A percentile compares a stretch with the other conserved stretches of the same genome.
phyloP scores from a whole-genome alignment of 345 rosid species.

The Boechera divaricarpa region DNA sequence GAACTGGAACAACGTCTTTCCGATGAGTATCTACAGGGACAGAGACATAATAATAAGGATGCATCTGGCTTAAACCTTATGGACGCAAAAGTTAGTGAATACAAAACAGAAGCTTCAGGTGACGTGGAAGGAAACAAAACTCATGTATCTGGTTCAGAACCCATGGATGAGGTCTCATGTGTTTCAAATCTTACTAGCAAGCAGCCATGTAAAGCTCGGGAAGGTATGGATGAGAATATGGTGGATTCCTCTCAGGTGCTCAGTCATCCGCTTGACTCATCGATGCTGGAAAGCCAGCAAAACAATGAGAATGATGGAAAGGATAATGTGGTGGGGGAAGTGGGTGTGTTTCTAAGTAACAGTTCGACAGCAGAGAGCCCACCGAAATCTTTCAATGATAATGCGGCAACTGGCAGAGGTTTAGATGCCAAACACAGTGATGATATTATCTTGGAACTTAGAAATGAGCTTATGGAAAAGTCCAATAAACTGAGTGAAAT shows the following conservation, averaged over 20 bases:
- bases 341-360: conserved; percentile 72
- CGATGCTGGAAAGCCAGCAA: conserved; percentile 81
- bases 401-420: conserved; percentile 51
- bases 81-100: conserved; percentile 48
- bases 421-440: conserved; percentile 48
- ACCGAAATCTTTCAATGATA: conserved; percentile 56
- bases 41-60: conserved; percentile 61
- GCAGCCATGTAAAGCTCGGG: conserved; percentile 77
- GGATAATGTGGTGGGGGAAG: conserved; percentile 61
- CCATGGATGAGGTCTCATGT: conserved; percentile 97
- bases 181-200: conserved; percentile 67
- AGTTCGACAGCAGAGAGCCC: conserved; percentile 93
- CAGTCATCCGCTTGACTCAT: conserved; percentile 75
- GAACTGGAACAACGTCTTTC: conserved; percentile 90
- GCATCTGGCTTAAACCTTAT: conserved; percentile 51
- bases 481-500: conserved; percentile 64
- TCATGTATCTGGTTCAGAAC: conserved; percentile 63
- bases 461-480: conserved; percentile 63
- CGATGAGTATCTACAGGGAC: conserved; percentile 66
- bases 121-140: conserved; percentile 56
- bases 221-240: conserved; percentile 96
- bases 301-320: conserved; percentile 69
- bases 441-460: conserved; percentile 62
- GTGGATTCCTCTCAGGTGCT: conserved; percentile 82
- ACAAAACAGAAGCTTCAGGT: conserved; percentile 55